These are phyloP conservation scores for Mortierella sp. DNA, from an alignment of 371 early-diverging fungal species.

Conservation along the genomic window DNA sequence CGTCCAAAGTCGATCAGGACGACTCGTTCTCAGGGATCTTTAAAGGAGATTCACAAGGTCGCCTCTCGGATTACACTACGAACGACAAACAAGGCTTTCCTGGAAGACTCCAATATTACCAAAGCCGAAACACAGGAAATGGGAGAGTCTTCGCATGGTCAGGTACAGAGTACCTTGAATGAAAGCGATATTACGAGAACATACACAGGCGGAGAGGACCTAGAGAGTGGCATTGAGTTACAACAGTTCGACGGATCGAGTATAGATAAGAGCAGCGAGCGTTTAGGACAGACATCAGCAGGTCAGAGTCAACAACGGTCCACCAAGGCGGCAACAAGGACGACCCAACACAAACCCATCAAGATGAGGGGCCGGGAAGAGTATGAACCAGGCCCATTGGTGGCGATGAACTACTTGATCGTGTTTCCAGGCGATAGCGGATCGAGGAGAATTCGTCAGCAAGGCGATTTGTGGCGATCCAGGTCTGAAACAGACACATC, in stretches of 20 bases:
- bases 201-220: conserved; percentile 4
- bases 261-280: neutral
- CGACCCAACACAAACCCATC: conserved; percentile 19
- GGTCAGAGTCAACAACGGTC: neutral
- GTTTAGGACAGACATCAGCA: neutral
- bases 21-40: conserved; percentile 28
- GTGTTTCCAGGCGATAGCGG: conserved; percentile 48
- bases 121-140: conserved; percentile 4
- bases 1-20: conserved; percentile 18
- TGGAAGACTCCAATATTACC: neutral
- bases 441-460: conserved; percentile 31
- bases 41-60: conserved; percentile 27
- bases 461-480: conserved; percentile 20
- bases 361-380: conserved; percentile 50
- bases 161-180: too few species aligned
- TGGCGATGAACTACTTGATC: conserved; percentile 46
- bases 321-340: neutral
- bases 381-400: conserved; percentile 47
- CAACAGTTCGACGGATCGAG: conserved; percentile 5
- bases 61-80: conserved; percentile 34
- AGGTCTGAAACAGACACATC: too few species aligned
- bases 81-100: conserved; percentile 9
- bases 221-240: conserved; percentile 25
- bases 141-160: neutral
- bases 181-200: too few species aligned